Base-by-base conservation (phyloP, 192 early-diverging fungal genomes). In the Podila epicladia region DNA sequence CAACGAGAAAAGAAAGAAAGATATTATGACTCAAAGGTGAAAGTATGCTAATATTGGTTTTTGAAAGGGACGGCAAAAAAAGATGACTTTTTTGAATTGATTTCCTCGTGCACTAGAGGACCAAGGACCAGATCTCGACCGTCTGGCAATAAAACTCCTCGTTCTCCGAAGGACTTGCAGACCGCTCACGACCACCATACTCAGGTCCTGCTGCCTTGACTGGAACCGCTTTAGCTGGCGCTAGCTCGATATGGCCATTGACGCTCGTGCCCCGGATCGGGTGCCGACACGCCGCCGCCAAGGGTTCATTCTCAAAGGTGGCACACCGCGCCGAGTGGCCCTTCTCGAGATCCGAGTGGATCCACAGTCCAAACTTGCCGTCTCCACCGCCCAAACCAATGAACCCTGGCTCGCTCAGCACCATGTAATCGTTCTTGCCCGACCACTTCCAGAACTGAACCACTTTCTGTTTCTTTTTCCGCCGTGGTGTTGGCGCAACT, bases 401-500 rank as follows among this genome's bases (percentile, higher is more conserved):
- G 77, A 92, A 94, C 32, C 90, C 89, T 2, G 87, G 85, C 64
- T 94, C 93, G 28, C 89, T 90, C 33, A 93, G 74, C 22, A 95
- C 87, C 84, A 94, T 90, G 70, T 94, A 95, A 61, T 95, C 93
- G 66, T 95, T 95, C 37, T 86, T 88, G 61, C 93, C 94, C 15
- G 92, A 88, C 84, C 92, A 94, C 41, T 86, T 86, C 83, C 90
- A 95, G 45, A 85, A 84, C 64, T 88, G 77, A 3, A 72, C 77
- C 5, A 69, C 67, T n/a, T 72, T 72, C 62, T 72, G 77, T 48
- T 69, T 72, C 62, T 71, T 71, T 51, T 72, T 72, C 55, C 63
- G 63, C 5, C 71, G 59, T 74, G 59, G 59, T 31, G 5, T 33
- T 2, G 26, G 11, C 15, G 9, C 26, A 11, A 26, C 15, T 9